Evolutionary conservation across 2,329 filamentous ascomycete genomes (phyloP).

Genomic region (Neophaeococcomyces mojaviensis): DNA sequence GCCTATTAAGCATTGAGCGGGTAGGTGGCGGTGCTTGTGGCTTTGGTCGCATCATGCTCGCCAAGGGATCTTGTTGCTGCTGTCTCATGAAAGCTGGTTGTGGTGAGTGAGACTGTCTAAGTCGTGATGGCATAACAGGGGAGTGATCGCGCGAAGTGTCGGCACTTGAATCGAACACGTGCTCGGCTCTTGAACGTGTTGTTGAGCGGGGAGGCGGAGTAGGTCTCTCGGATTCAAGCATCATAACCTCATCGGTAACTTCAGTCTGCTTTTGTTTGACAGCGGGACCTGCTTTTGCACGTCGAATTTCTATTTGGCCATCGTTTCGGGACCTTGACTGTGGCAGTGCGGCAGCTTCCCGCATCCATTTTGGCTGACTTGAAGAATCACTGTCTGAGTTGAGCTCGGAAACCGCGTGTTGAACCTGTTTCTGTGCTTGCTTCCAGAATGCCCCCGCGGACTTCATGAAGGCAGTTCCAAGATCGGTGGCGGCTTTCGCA

Average conservation of each 20-base stretch:
- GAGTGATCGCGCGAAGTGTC: slow-evolving; percentile 39
- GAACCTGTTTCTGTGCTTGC: slow-evolving; percentile 82
- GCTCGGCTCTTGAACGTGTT: slow-evolving; percentile 14
- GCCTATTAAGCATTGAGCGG: slow-evolving; percentile 59
- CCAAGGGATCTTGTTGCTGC: slow-evolving; percentile 28
- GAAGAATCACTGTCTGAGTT: slow-evolving; percentile 57
- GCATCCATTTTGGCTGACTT: slow-evolving; percentile 92
- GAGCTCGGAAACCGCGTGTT: slow-evolving; percentile 85
- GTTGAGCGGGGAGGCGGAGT: slow-evolving; percentile 40
- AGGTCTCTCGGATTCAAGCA: slow-evolving; percentile 62
- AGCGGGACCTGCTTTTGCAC: slow-evolving; percentile 16
- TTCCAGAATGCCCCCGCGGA: slow-evolving; percentile 95
- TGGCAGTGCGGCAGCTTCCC: slow-evolving; percentile 46
- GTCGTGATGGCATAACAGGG: slow-evolving; percentile 40
- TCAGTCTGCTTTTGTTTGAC: slow-evolving; percentile 13
- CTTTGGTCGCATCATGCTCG: slow-evolving; percentile 13
- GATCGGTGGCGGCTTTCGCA: slow-evolving; percentile 69
- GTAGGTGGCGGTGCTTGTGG: slow-evolving; percentile 41
- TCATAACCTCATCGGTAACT: slow-evolving; percentile 52
- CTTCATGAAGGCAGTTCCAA: slow-evolving; percentile 81
- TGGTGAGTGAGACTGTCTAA: slow-evolving; percentile 34
- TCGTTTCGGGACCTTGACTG: slow-evolving; percentile 12
- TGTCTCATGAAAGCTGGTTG: slow-evolving; percentile 53
- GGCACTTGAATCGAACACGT: slow-evolving; percentile 11
- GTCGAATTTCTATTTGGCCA: slow-evolving; percentile 9